These are phyloP conservation scores for Curvularia hawaiiensis DNA, from an alignment of 2,329 filamentous ascomycete genomes.

Conservation along the genomic window DNA sequence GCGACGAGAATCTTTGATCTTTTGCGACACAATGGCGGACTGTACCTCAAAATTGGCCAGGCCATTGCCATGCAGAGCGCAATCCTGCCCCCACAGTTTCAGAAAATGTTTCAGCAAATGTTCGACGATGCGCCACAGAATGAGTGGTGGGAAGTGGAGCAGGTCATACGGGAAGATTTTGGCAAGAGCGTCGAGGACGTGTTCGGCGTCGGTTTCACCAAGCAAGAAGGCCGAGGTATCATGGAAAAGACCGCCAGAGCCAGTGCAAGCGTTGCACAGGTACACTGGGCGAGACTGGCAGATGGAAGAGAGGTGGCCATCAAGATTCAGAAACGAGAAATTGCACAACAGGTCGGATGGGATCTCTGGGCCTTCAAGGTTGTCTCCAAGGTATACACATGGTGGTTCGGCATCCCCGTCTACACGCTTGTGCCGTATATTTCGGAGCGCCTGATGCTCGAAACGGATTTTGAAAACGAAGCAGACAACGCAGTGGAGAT, in stretches of 20 bases:
- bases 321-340: conserved; percentile 96
- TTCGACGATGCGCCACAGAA: conserved; percentile 98
- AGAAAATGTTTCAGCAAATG: conserved; percentile 95
- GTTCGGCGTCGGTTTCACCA: conserved; percentile 83
- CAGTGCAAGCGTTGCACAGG: conserved; percentile 92
- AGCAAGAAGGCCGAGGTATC: conserved; percentile 65
- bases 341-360: conserved; percentile 87
- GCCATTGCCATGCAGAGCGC: conserved; percentile 98
- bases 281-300: conserved; percentile 86
- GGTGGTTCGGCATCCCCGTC: conserved; percentile 90
- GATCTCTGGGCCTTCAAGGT: conserved; percentile 96
- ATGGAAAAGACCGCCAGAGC: conserved; percentile 76
- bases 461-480: conserved; percentile 95
- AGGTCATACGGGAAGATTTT: conserved; percentile 87
- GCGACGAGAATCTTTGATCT: conserved; percentile 83
- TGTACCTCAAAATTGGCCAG: conserved; percentile 98
- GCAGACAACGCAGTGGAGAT: conserved; percentile 86
- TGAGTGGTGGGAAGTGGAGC: conserved; percentile 81
- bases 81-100: conserved; percentile 89
- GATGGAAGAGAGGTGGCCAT: conserved; percentile 93
- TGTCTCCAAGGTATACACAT: conserved; percentile 80
- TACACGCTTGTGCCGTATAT: conserved; percentile 93
- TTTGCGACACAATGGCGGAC: conserved; percentile 82
- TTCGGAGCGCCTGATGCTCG: conserved; percentile 85
- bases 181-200: conserved; percentile 83